A percentile compares a stretch with the other conserved stretches of the same genome.
These are phyloP conservation scores for Aquilaria yunnanensis DNA, from an alignment of 345 rosid genomes.

Conservation along the genomic window DNA sequence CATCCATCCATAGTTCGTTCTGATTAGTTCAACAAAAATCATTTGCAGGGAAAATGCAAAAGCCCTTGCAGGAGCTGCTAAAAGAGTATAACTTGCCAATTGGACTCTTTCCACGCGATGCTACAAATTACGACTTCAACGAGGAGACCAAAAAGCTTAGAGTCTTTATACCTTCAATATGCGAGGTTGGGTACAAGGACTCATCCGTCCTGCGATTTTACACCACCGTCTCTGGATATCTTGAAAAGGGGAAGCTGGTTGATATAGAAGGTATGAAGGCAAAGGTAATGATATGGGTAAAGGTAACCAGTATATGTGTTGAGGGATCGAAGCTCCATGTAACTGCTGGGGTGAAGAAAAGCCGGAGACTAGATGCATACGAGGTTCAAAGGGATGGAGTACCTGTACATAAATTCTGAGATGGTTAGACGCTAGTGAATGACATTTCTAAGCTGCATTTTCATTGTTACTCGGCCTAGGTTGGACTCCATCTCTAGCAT, in stretches of 20 bases:
- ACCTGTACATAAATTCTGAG: constrained; percentile 66
- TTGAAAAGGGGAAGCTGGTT: constrained; percentile 76
- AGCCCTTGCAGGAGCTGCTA: constrained; percentile 76
- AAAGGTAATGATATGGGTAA: constrained; percentile 82
- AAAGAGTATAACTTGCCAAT: constrained; percentile 71
- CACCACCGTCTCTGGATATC: constrained; percentile 56
- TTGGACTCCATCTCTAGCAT: neutral
- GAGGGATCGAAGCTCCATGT: constrained; percentile 75
- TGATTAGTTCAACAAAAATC: neutral
- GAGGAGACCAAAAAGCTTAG: constrained; percentile 72
- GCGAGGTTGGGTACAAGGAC: constrained; percentile 92
- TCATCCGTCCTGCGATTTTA: constrained; percentile 72
- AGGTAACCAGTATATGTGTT: constrained; percentile 62
- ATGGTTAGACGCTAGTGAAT: constrained; percentile 1
- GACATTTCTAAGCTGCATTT: neutral
- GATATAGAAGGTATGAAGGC: constrained; percentile 94
- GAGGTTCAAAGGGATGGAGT: constrained; percentile 79
- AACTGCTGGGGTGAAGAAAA: constrained; percentile 71
- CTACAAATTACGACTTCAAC: constrained; percentile 91
- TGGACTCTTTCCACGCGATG: constrained; percentile 93
- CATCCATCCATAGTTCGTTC: no score
- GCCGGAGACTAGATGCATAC: constrained; percentile 66
- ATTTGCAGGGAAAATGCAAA: constrained; percentile 88
- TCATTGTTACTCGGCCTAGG: neutral
- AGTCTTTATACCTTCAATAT: constrained; percentile 66